A percentile compares a stretch with the other conserved stretches of the same genome.
These are phyloP conservation scores for Pseudonitzschia delicatissima DNA, from an alignment of 108 stramenopile species.

Conservation along the genomic window DNA sequence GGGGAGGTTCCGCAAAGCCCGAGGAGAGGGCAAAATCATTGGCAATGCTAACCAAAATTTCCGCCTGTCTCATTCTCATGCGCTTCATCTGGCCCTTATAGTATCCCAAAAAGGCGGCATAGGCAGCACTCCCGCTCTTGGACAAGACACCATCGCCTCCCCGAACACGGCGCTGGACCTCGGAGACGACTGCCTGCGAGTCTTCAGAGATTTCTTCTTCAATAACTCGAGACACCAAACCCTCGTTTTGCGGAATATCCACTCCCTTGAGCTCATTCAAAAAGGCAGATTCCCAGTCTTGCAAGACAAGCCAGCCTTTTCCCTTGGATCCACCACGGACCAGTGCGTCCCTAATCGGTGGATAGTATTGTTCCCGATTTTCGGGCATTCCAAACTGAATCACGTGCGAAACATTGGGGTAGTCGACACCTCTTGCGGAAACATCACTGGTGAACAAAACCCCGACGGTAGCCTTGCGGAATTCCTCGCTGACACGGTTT, in stretches of 20 bases:
- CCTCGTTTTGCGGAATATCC: conserved; percentile 8
- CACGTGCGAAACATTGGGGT: conserved; percentile 44
- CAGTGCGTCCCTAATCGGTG: conserved; percentile 86
- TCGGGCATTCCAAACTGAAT: conserved; percentile 49
- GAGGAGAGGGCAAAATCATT: background rate
- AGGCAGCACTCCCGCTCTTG: conserved; percentile 7
- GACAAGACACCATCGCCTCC: background rate
- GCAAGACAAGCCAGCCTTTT: conserved; percentile 55
- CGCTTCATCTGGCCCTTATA: conserved; percentile 14
- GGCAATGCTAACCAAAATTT: conserved; percentile 1
- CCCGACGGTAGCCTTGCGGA: conserved; percentile 44
- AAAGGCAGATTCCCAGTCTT: background rate
- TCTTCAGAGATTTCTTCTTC: background rate
- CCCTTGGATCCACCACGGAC: conserved; percentile 79
- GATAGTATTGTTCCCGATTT: conserved; percentile 59
- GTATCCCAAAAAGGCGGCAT: conserved; percentile 9
- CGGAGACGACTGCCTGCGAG: background rate
- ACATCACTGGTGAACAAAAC: conserved; percentile 89
- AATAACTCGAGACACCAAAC: background rate
- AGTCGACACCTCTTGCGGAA: conserved; percentile 89
- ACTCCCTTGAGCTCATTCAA: conserved; percentile 5
- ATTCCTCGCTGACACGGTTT: conserved; percentile 48
- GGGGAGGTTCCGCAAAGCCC: conserved; percentile 10
- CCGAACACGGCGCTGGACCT: conserved; percentile 2
- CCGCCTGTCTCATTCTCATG: conserved; percentile 4